A percentile compares a stretch with the other conserved stretches of the same genome.
Conservation (phyloP, 2,329 filamentous ascomycete species). For the Phialophora chinensis region DNA sequence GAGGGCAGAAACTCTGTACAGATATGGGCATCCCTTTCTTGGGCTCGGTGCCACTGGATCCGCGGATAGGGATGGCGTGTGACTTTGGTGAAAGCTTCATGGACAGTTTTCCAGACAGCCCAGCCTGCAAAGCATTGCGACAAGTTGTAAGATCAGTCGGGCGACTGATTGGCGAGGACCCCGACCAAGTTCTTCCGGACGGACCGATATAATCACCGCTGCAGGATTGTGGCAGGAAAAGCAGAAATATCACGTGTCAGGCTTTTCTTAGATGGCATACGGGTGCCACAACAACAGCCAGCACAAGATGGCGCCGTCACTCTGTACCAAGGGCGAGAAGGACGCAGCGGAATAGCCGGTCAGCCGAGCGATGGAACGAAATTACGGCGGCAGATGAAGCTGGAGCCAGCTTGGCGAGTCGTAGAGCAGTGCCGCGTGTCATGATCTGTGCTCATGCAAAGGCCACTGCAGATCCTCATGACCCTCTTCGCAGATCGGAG, state of each 20-base stretch:
- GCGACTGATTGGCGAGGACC: conserved; percentile 67
- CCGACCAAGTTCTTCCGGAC: conserved; percentile 55
- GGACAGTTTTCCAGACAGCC: conserved; percentile 90
- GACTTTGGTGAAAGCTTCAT: conserved; percentile 98
- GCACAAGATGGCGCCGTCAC: neutral
- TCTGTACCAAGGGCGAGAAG: neutral
- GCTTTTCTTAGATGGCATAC: neutral
- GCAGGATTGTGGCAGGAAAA: neutral
- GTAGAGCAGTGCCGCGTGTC: conserved; percentile 8
- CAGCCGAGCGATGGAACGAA: neutral
- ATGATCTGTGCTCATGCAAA: neutral
- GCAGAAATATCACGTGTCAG: no score
- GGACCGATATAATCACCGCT: conserved; percentile 34
- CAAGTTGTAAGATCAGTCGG: conserved; percentile 77
- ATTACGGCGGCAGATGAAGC: conserved; percentile 22
- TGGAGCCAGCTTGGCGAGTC: conserved; percentile 1
- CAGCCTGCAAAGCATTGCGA: conserved; percentile 81
- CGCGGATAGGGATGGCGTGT: conserved; percentile 92
- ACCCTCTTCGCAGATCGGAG: neutral
- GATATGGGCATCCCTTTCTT: conserved; percentile 90
- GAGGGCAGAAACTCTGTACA: conserved; percentile 76
- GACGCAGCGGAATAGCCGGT: neutral
- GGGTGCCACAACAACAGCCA: neutral
- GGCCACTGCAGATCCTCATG: neutral
- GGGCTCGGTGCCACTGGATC: conserved; percentile 88